Base-by-base conservation (phyloP, 1,139 yeast genomes). In the Nematodospora anomalae region DNA sequence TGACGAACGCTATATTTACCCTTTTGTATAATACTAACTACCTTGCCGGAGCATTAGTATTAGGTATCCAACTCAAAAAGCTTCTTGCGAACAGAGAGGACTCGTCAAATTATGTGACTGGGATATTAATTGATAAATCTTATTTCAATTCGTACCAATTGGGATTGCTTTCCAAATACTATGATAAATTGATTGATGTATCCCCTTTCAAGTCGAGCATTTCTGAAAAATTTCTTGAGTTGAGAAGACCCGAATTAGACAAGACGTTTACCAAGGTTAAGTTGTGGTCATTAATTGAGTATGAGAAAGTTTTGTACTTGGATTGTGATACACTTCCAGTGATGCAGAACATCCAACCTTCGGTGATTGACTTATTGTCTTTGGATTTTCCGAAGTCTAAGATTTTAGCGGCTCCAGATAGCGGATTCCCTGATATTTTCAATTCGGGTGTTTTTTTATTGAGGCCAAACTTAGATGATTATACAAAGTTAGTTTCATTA, bases 341-440 rank as follows among this genome's bases (percentile, higher is more conserved):
- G 18, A 58, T 66, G 30, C 8, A 6, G 6, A 8, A 18, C 8
- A 6, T 8, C 8, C 21, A 8, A 18, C 62, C 67, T 28, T 76
- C 54, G 53, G 62, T 48, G 32, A 50, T 54, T 24, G 67, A 58
- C 41, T 58, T 58, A 33, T 54, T 60, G 40, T 50, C 42, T 32
- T 50, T 69, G 30, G 64, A 63, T 5, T 58, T 70, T 31, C 63
- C 60, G 1, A 47, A 53, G 12, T 53, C 60, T 26, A 68, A 72
- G 41, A 69, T 83, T 11, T 64, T 72, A 30, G 97, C 97, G 0
- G 73, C 87, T n/a, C 94, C 97, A 0, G 97, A 92, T 62, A 72
- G 83, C 18, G 97, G 97, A 12, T 92, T 96, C 82, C 97, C 97
- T 1, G 97, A 92, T 60, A 75, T 87, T 50, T 92, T 92, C 71